Conservation (phyloP, 495 filamentous ascomycete species). For the Neurospora sp. region DNA sequence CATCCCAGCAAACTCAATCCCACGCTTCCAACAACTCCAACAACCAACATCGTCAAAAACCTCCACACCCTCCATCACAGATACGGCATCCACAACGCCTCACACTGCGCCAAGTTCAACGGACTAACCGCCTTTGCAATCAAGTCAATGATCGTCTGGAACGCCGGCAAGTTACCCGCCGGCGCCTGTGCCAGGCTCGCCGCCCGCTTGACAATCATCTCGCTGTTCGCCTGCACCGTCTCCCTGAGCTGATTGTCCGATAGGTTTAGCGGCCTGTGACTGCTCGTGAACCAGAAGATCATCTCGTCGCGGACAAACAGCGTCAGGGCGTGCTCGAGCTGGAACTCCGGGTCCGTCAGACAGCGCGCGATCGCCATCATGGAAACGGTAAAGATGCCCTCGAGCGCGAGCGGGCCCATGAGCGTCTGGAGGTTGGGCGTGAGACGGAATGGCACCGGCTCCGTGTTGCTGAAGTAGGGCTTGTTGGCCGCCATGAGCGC, state of each 20-base stretch:
- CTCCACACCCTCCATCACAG: slow-evolving; percentile 38
- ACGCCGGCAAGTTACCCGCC: slow-evolving; percentile 66
- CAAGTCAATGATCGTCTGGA: slow-evolving; percentile 91
- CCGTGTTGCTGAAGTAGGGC: slow-evolving; percentile 85
- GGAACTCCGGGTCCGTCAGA: slow-evolving; percentile 82
- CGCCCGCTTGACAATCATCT: slow-evolving; percentile 81
- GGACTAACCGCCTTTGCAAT: slow-evolving; percentile 81
- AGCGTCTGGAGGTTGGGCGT: slow-evolving; percentile 92
- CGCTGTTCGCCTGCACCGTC: slow-evolving; percentile 77
- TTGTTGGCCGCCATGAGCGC: slow-evolving; percentile 68
- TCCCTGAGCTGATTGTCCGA: slow-evolving; percentile 69
- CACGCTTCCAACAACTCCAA: background rate
- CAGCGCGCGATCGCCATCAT: slow-evolving; percentile 94
- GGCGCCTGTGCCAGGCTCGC: slow-evolving; percentile 64
- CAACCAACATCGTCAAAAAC: background rate
- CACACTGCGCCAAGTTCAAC: slow-evolving; percentile 67
- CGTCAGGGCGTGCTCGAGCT: slow-evolving; percentile 84
- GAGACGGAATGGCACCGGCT: slow-evolving; percentile 92
- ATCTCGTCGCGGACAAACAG: slow-evolving; percentile 96
- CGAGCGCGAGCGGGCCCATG: slow-evolving; percentile 89
- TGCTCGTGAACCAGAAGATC: slow-evolving; percentile 88
- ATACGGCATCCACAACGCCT: slow-evolving; percentile 97
- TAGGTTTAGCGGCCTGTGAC: slow-evolving; percentile 51
- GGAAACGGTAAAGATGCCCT: slow-evolving; percentile 85
- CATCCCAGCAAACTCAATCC: too few relatives aligned